Conservation (phyloP, 2,329 filamentous ascomycete genomes). For the Colletotrichum camelliae region DNA sequence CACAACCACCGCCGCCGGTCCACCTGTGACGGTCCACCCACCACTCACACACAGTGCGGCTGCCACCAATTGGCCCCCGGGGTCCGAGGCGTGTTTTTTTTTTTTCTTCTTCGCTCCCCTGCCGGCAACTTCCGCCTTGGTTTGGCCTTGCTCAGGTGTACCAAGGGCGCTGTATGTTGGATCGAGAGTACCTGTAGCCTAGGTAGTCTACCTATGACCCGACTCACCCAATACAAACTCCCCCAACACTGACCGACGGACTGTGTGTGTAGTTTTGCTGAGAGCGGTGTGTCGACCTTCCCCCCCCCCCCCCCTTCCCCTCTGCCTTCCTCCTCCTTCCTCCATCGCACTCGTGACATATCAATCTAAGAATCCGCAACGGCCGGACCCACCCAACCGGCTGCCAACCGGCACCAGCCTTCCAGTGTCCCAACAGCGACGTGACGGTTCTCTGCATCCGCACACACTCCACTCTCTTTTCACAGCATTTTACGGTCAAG, state of each 20-base stretch:
- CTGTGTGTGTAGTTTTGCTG: not conserved
- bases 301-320: no score
- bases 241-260: not conserved
- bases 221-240: not conserved
- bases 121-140: conserved; percentile 15
- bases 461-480: not conserved
- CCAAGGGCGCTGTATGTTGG: not conserved
- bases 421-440: not conserved
- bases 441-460: not conserved
- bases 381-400: not conserved
- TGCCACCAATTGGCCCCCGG: conserved; percentile 5
- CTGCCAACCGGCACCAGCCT: not conserved
- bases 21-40: not conserved
- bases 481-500: not conserved
- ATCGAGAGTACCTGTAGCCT: not conserved
- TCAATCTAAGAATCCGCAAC: not conserved
- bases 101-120: not conserved
- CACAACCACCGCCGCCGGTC: not conserved
- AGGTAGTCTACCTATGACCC: not conserved
- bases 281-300: not conserved
- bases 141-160: not conserved
- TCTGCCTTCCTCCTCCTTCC: not conserved
- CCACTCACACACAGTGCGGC: not conserved
- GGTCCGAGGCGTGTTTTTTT: conserved; percentile 5
- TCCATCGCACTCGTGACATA: not conserved